phyloP scores from a whole-genome alignment of 495 filamentous ascomycete genomes.

The Endocarpon pusillum region DNA sequence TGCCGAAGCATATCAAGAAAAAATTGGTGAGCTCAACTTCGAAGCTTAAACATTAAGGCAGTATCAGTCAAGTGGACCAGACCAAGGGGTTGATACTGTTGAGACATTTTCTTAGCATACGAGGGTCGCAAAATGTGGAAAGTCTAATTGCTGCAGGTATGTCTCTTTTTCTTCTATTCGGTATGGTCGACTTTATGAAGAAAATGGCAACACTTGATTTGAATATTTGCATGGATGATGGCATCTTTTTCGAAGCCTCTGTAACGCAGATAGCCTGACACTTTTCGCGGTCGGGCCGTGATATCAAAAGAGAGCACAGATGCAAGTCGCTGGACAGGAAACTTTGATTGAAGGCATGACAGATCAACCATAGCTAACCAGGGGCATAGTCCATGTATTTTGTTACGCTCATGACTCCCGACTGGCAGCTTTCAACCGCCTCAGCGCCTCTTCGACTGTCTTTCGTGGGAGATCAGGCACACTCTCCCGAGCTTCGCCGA shows the following conservation, averaged over 20 bases:
- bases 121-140: too few relatives aligned
- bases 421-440: too few relatives aligned
- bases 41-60: constrained; percentile 26
- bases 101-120: neutral
- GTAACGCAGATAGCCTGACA: too few relatives aligned
- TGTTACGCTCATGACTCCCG: too few relatives aligned
- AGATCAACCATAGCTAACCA: too few relatives aligned
- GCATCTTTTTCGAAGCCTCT: too few relatives aligned
- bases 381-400: too few relatives aligned
- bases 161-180: constrained; percentile 5
- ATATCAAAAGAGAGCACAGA: too few relatives aligned
- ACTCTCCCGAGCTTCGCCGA: constrained; percentile 12
- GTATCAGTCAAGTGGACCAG: neutral
- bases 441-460: neutral
- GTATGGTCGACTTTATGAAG: too few relatives aligned
- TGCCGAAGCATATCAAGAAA: constrained; percentile 91
- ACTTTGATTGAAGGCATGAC: too few relatives aligned
- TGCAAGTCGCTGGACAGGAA: too few relatives aligned
- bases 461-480: constrained; percentile 8
- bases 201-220: constrained; percentile 20
- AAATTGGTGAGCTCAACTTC: constrained; percentile 37
- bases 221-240: constrained; percentile 18
- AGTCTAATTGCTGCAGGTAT: constrained; percentile 5
- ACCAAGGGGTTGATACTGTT: neutral
- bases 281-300: too few relatives aligned